Conservation (phyloP, 139 green algal species). For the Astrephomene gubernaculifera region DNA sequence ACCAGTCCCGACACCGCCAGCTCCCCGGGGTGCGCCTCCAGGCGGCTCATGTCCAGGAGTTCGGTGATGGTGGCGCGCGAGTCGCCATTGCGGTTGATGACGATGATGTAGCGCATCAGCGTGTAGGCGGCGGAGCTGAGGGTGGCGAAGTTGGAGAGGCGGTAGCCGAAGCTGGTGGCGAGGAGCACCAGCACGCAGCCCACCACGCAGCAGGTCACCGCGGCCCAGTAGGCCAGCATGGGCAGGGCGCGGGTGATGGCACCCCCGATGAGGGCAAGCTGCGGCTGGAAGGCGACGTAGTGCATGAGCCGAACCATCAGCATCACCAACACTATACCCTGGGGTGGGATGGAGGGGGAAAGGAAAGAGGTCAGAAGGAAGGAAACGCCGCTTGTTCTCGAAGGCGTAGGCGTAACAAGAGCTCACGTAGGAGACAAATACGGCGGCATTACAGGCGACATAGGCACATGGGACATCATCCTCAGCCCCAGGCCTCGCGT, state of each 20-base stretch:
- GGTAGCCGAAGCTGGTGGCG: constrained; percentile 42
- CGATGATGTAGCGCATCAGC: constrained; percentile 30
- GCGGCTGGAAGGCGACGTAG: constrained; percentile 57
- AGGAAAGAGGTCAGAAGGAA: not conserved
- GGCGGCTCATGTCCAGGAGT: not conserved
- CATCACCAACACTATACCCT: constrained; percentile 49
- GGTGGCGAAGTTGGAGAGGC: constrained; percentile 8
- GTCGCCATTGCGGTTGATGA: constrained; percentile 36
- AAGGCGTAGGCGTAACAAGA: too few species aligned
- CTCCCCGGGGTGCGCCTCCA: not conserved
- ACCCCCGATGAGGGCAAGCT: constrained; percentile 44
- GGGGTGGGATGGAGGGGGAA: not conserved
- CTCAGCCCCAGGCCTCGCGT: too few species aligned
- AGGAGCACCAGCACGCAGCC: constrained; percentile 20
- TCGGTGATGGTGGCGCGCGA: constrained; percentile 5
- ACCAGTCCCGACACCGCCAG: constrained; percentile 12
- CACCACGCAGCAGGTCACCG: constrained; percentile 18
- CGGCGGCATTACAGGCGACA: too few species aligned
- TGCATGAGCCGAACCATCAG: constrained; percentile 54
- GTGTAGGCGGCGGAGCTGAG: not conserved
- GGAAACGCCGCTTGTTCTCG: too few species aligned
- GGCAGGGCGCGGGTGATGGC: constrained; percentile 30
- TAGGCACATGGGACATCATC: too few species aligned
- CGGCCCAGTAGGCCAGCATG: constrained; percentile 45
- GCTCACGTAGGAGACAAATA: too few species aligned